phyloP scores from a whole-genome alignment of 2,329 filamentous ascomycete genomes.

The Phaeosphaeriaceae sp. region DNA sequence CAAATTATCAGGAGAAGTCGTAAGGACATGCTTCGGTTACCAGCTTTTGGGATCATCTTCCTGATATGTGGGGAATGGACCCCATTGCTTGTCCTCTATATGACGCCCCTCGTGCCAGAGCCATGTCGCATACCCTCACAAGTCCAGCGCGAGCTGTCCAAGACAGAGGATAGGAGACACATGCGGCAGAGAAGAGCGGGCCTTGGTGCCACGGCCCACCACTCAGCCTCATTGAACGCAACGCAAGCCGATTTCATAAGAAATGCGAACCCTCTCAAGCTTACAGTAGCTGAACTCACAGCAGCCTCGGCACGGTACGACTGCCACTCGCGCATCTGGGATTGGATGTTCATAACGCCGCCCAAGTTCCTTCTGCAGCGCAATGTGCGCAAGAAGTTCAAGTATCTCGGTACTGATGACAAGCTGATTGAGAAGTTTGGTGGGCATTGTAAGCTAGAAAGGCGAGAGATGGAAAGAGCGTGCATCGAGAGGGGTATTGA shows the following conservation, averaged over 20 bases:
- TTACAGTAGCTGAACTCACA: conserved; percentile 25
- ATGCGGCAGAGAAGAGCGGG: conserved; percentile 22
- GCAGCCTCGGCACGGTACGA: conserved; percentile 27
- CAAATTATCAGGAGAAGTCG: conserved; percentile 71
- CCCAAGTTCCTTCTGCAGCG: conserved; percentile 60
- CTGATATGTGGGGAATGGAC: conserved; percentile 85
- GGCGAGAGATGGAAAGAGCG: conserved; percentile 71
- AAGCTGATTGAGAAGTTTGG: conserved; percentile 68
- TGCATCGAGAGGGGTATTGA: conserved; percentile 62
- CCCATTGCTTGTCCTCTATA: conserved; percentile 74
- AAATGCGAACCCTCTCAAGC: conserved; percentile 9
- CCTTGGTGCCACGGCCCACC: conserved; percentile 3
- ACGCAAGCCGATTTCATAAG: conserved; percentile 3
- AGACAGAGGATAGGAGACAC: conserved; percentile 54
- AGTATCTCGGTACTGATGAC: conserved; percentile 75
- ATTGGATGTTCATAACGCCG: conserved; percentile 51
- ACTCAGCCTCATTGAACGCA: not conserved
- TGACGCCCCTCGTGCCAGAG: conserved; percentile 76
- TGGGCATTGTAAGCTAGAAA: conserved; percentile 63
- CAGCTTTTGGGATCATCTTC: conserved; percentile 77
- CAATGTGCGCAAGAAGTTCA: conserved; percentile 61
- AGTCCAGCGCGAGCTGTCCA: conserved; percentile 62
- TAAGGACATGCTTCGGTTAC: conserved; percentile 78
- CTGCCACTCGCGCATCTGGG: conserved; percentile 40
- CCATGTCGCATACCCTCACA: conserved; percentile 85